Evolutionary conservation across 2,329 filamentous ascomycete species (phyloP).

Genomic region (Alternaria triticina): DNA sequence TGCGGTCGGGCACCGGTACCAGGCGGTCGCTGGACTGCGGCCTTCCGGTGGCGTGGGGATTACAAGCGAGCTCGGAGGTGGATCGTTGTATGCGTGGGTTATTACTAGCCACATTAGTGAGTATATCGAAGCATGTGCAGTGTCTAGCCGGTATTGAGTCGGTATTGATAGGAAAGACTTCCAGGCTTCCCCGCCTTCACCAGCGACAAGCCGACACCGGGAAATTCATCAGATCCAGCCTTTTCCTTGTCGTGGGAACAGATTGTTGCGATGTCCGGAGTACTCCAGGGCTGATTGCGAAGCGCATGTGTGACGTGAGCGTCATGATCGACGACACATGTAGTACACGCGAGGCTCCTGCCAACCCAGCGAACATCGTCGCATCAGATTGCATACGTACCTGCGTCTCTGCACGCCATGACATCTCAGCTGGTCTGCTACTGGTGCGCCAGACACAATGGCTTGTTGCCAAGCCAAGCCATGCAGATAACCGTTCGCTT

Average conservation of each 20-base stretch:
- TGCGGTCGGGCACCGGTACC: background rate
- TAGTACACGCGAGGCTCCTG: conserved; percentile 4
- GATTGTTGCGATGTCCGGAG: background rate
- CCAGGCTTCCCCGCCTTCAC: background rate
- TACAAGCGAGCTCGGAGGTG: background rate
- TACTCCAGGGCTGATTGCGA: background rate
- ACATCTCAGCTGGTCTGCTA: conserved; percentile 13
- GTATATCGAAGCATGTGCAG: background rate
- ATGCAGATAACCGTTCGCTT: conserved; percentile 37
- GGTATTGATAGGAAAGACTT: background rate
- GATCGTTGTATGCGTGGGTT: background rate
- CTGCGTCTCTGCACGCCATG: conserved; percentile 11
- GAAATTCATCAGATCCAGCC: background rate
- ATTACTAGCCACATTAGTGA: background rate
- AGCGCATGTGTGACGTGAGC: conserved; percentile 8
- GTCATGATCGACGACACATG: conserved; percentile 11
- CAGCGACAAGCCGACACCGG: background rate
- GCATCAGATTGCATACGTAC: conserved; percentile 7
- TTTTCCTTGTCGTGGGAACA: background rate
- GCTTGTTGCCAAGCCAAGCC: conserved; percentile 30
- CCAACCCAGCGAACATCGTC: conserved; percentile 2
- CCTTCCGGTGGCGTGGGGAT: background rate
- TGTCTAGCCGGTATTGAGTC: background rate
- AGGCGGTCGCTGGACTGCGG: conserved; percentile 4
- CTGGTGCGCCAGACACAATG: conserved; percentile 4